Percentiles rank a stretch among this genome's conserved stretches.
These are phyloP conservation scores for Pseudomonodictys pantanalensis DNA, from an alignment of 495 filamentous ascomycete genomes.

Conservation along the genomic window DNA sequence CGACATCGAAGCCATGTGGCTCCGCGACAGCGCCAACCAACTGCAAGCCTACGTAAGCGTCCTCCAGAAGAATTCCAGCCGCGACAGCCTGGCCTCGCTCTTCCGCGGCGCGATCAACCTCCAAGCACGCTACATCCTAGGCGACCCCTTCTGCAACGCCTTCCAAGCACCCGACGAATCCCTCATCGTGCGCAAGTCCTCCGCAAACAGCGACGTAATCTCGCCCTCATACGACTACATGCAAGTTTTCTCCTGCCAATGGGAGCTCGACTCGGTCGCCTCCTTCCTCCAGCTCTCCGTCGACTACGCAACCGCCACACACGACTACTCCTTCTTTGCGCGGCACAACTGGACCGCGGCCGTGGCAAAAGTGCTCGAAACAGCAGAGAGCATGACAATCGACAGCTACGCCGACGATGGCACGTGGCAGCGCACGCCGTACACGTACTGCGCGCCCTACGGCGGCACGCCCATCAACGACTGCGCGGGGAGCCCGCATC, in stretches of 20 bases:
- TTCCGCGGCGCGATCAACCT: conserved; percentile 65
- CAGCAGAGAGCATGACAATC: conserved; percentile 55
- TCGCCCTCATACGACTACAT: conserved; percentile 50
- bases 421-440: conserved; percentile 51
- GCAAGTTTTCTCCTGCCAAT: conserved; percentile 62
- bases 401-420: conserved; percentile 58
- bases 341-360: conserved; percentile 59
- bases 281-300: conserved; percentile 60
- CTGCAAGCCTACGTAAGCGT: conserved; percentile 60
- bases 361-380: conserved; percentile 52
- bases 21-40: conserved; percentile 66
- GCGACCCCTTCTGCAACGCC: conserved; percentile 61
- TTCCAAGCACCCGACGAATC: conserved; percentile 61
- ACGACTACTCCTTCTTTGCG: conserved; percentile 56
- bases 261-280: conserved; percentile 64
- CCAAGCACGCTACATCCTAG: conserved; percentile 59
- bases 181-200: conserved; percentile 49
- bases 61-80: conserved; percentile 47
- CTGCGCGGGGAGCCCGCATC: conserved; percentile 57
- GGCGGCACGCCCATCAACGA: conserved; percentile 59
- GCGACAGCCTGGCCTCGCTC: conserved; percentile 54
- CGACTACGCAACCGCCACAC: conserved; percentile 55
- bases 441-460: conserved; percentile 58
- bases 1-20: conserved; percentile 69
- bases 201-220: conserved; percentile 48